Conservation (phyloP, 2,329 filamentous ascomycete genomes). For the Blastomyces gilchristii region DNA sequence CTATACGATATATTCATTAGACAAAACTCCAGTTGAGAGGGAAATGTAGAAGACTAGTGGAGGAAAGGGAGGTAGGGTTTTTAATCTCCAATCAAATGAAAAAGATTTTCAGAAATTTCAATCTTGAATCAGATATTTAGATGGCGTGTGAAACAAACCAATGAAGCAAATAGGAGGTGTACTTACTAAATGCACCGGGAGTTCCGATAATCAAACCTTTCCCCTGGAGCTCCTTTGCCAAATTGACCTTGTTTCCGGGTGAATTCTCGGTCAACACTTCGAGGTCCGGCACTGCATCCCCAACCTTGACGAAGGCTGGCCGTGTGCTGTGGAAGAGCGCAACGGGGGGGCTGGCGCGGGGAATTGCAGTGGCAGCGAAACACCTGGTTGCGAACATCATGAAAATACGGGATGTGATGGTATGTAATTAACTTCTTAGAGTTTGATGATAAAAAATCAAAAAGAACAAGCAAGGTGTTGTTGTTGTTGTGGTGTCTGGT, state of each 20-base stretch:
- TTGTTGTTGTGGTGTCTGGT: not conserved
- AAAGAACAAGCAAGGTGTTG: no score
- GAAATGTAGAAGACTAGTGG: not conserved
- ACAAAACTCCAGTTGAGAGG: not conserved
- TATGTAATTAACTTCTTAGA: not conserved
- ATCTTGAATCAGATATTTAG: not conserved
- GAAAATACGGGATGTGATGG: not conserved
- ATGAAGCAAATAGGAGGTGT: constrained; percentile 1
- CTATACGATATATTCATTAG: constrained; percentile 22
- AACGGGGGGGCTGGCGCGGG: constrained; percentile 21
- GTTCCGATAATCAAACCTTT: constrained; percentile 79
- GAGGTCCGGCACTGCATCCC: constrained; percentile 67
- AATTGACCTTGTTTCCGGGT: constrained; percentile 85
- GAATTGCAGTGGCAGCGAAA: constrained; percentile 22
- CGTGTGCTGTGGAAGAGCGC: constrained; percentile 33
- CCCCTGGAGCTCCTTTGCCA: constrained; percentile 64
- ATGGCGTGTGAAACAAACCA: not conserved
- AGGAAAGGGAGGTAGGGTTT: no score
- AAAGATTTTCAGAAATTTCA: not conserved
- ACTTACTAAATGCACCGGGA: constrained; percentile 62
- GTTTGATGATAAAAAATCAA: not conserved
- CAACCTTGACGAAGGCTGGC: constrained; percentile 54
- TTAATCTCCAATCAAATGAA: not conserved
- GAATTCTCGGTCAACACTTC: constrained; percentile 71
- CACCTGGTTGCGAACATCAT: constrained; percentile 32